These are phyloP conservation scores for Leucocoprinus leucothites DNA, from an alignment of 768 basidiomycete genomes.

Conservation along the genomic window DNA sequence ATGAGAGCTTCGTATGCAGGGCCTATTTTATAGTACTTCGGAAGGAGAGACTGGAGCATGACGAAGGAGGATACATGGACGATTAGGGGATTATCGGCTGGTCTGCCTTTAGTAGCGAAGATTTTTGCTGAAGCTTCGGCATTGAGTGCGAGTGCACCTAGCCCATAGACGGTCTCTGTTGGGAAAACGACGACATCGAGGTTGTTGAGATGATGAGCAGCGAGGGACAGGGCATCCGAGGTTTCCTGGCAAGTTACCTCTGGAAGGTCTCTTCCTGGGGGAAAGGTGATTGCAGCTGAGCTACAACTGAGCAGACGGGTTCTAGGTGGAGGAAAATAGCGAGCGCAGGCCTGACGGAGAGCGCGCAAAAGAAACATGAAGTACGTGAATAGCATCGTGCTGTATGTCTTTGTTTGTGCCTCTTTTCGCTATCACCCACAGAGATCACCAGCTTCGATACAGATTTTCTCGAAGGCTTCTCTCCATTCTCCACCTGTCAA, in stretches of 20 bases:
- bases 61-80: conserved; percentile 85
- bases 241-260: conserved; percentile 50
- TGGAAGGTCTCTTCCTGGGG: conserved; percentile 39
- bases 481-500: no score
- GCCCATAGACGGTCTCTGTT: conserved; percentile 97
- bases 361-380: conserved; percentile 27
- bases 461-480: neutral
- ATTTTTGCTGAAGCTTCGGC: conserved; percentile 65
- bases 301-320: conserved; percentile 60
- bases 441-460: neutral
- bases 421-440: neutral
- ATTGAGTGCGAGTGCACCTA: conserved; percentile 83
- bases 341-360: conserved; percentile 27
- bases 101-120: conserved; percentile 87
- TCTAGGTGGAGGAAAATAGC: conserved; percentile 20
- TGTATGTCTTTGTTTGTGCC: conserved; percentile 8
- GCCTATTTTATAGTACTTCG: conserved; percentile 58
- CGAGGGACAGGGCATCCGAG: conserved; percentile 47
- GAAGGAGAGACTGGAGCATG: conserved; percentile 81
- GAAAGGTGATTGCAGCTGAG: conserved; percentile 58
- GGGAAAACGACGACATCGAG: conserved; percentile 78
- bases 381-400: conserved; percentile 5
- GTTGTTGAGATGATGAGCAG: conserved; percentile 50
- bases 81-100: conserved; percentile 95
- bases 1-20: conserved; percentile 72